Percentiles rank a stretch among this genome's conserved stretches.
Evolutionary conservation across 768 basidiomycete species (phyloP).

Genomic region (Boletus reticulatus): DNA sequence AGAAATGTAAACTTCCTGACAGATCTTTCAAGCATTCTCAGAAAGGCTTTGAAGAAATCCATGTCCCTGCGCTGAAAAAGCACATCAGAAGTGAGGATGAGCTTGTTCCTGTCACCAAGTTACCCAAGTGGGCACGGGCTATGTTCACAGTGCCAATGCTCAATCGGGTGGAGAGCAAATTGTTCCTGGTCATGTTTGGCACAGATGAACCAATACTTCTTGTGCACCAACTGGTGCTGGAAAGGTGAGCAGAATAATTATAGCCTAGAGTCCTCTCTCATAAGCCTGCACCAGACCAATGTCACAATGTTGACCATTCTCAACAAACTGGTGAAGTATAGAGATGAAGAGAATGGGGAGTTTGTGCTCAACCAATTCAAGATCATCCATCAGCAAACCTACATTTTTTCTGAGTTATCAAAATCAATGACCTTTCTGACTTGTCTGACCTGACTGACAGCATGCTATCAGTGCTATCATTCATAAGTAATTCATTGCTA

Average conservation of each 20-base stretch:
- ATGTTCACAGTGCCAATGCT: conserved; percentile 83
- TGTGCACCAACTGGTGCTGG: conserved; percentile 99
- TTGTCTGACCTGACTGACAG: no score
- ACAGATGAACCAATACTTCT: conserved; percentile 93
- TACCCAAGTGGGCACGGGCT: conserved; percentile 85
- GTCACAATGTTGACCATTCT: conserved; percentile 96
- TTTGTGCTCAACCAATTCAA: conserved; percentile 93
- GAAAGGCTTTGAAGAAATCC: conserved; percentile 98
- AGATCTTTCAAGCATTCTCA: conserved; percentile 95
- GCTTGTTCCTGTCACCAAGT: conserved; percentile 61
- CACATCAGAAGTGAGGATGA: conserved; percentile 62
- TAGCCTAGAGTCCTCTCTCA: conserved; percentile 3
- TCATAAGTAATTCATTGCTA: no score
- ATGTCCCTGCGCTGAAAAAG: conserved; percentile 90
- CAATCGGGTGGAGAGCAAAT: conserved; percentile 90
- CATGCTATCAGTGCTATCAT: no score
- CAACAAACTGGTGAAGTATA: conserved; percentile 83
- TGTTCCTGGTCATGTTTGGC: conserved; percentile 91
- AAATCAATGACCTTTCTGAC: no score
- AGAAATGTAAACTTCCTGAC: conserved; percentile 96
- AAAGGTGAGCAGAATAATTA: conserved; percentile 60
- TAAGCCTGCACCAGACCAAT: conserved; percentile 66
- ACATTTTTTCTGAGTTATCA: no score
- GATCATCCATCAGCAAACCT: conserved; percentile 93
- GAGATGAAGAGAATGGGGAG: conserved; percentile 71